Conservation (phyloP, 225 moss, liverwort and hornwort species). For the Pleurozium schreberi region DNA sequence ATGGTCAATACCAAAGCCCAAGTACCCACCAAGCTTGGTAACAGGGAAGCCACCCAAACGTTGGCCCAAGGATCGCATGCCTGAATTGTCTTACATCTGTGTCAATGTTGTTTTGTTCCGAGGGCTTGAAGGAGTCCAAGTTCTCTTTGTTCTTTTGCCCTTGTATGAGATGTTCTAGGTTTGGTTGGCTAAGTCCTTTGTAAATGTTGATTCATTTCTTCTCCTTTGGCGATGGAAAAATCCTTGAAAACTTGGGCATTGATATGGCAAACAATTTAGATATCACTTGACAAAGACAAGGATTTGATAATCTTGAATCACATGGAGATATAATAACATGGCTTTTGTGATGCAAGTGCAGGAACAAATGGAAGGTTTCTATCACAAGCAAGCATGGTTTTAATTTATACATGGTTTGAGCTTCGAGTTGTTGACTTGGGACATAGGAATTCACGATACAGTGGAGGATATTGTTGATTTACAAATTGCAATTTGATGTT, state of each 20-base stretch:
- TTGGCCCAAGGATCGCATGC: slow-evolving; percentile 6
- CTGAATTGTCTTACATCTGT: neutral
- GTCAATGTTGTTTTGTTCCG: slow-evolving; percentile 5
- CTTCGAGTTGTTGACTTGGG: neutral
- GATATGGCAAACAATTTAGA: too few species aligned
- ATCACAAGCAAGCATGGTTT: neutral
- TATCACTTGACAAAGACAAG: neutral
- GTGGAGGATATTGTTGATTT: neutral
- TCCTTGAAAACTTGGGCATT: neutral
- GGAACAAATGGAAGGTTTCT: neutral
- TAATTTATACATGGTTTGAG: neutral
- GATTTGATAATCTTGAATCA: neutral
- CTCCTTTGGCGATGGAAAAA: neutral
- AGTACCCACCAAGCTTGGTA: slow-evolving; percentile 1
- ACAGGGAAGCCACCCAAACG: neutral
- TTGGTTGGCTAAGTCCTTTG: neutral
- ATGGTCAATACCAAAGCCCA: neutral
- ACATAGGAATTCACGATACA: neutral
- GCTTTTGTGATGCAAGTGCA: neutral
- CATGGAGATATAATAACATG: neutral
- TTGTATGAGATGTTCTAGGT: neutral
- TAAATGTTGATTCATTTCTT: neutral
- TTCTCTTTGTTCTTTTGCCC: slow-evolving; percentile 14
- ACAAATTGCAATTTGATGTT: neutral
- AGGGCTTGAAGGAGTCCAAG: slow-evolving; percentile 20